Base-by-base conservation (phyloP, 768 basidiomycete species). In the Scleroderma citrinum region DNA sequence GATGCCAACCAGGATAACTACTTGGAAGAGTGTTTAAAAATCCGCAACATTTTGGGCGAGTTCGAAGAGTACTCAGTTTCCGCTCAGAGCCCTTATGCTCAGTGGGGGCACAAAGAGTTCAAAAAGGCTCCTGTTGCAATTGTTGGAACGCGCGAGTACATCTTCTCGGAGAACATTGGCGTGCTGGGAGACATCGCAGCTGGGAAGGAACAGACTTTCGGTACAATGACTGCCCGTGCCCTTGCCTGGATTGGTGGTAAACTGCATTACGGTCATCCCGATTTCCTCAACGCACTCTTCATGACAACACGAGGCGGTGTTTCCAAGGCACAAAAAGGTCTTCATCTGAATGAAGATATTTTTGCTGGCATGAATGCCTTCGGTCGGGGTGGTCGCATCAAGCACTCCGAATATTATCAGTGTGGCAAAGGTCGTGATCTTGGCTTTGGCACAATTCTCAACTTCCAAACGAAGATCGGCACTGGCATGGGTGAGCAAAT, bases 1-100 rank as follows among this genome's bases (percentile, higher is more conserved):
- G 96, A 99, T 57, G 96, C 96, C 58, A 99, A 99, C 66, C 96
- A 99, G 72, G 96, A 99, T 74, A 99, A 98, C 72, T 99, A 99
- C 62, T 75, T 99, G 60, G 96, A 99, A 66, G 96, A 99, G 65
- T 99, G 96, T 68, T 71, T 99, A 65, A 99, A 99, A 78, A 99
- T 99, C 59, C 84, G 96, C 31, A 99, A 94, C 65, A 82, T 99
- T 44, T 78, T 99, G 42, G 95, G 91, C 57, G 96, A 98, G 69
- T 99, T 99, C 56, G 96, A 99, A 64, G 90, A 97, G 63, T 95
- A 89, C 65, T 80, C 82, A 10, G 76, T 90, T 44, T 92, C 92
- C 6, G 85, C 83, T 57, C 90, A 95, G 73, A 92, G 87, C 62
- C 96, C 96, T 10, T 99, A 99, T 65, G 90, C 91, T 5, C 91